Evolutionary conservation across 495 filamentous ascomycete species (phyloP).

Genomic region (Penicillium pancosmium): DNA sequence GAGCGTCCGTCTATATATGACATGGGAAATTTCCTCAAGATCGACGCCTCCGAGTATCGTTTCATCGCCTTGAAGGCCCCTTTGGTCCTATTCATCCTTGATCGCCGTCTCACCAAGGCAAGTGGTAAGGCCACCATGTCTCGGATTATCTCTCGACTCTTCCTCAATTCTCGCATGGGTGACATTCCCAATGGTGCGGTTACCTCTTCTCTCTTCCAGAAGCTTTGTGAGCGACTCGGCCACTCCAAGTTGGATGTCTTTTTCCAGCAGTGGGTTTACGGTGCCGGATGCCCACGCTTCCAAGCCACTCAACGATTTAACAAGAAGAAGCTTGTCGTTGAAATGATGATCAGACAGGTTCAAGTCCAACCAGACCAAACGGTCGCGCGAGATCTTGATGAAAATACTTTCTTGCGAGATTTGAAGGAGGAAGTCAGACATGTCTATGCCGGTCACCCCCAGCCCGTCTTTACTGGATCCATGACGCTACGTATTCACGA

Average conservation of each 20-base stretch:
- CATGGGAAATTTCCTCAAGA: slow-evolving; percentile 72
- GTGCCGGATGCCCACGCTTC: slow-evolving; percentile 85
- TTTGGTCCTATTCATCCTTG: slow-evolving; percentile 89
- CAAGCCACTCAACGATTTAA: slow-evolving; percentile 87
- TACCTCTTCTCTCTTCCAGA: slow-evolving; percentile 72
- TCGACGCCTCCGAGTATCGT: slow-evolving; percentile 81
- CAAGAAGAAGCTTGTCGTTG: slow-evolving; percentile 94
- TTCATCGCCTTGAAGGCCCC: slow-evolving; percentile 93
- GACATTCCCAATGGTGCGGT: slow-evolving; percentile 72
- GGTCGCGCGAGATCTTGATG: slow-evolving; percentile 55
- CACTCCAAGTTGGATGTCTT: slow-evolving; percentile 83
- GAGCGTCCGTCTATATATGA: slow-evolving; percentile 79
- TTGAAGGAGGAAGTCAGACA: slow-evolving; percentile 74
- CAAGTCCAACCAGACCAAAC: slow-evolving; percentile 69
- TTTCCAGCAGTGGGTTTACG: slow-evolving; percentile 90
- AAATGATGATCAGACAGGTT: slow-evolving; percentile 85
- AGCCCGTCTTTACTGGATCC: slow-evolving; percentile 85
- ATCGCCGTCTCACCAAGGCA: slow-evolving; percentile 84
- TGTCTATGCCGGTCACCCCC: slow-evolving; percentile 69
- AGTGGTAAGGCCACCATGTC: slow-evolving; percentile 80
- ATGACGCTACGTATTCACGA: slow-evolving; percentile 99
- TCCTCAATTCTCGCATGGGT: slow-evolving; percentile 79
- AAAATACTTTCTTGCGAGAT: slow-evolving; percentile 77
- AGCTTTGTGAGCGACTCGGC: slow-evolving; percentile 81
- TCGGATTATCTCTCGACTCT: slow-evolving; percentile 79